Evolutionary conservation across 257 asterid species (phyloP).

Genomic region (Solanum peruvianum): DNA sequence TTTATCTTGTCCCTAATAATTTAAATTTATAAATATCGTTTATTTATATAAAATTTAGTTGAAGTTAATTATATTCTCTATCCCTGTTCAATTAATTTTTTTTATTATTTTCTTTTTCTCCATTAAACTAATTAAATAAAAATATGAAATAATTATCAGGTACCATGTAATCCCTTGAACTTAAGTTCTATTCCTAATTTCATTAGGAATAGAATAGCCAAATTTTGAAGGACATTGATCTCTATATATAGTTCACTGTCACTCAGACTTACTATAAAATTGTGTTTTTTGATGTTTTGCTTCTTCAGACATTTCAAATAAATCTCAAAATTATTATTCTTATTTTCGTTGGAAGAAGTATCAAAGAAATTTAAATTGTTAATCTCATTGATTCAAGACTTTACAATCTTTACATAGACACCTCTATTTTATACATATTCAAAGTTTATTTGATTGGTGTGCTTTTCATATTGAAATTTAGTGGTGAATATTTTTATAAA

Average conservation of each 20-base stretch:
- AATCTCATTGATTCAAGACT: neutral
- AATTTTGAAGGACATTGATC: neutral
- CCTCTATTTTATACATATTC: neutral
- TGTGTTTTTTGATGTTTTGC: no score
- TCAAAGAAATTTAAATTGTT: neutral
- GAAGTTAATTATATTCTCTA: neutral
- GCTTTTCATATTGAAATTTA: neutral
- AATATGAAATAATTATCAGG: neutral
- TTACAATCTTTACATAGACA: neutral
- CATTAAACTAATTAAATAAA: neutral
- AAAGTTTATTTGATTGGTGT: neutral
- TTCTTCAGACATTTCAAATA: neutral
- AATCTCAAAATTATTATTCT: neutral
- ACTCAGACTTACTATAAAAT: neutral
- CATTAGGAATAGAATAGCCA: neutral
- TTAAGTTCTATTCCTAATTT: neutral
- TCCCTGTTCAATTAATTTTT: neutral
- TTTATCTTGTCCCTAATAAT: neutral
- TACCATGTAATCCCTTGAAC: neutral
- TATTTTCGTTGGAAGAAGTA: neutral
- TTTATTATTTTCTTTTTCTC: neutral
- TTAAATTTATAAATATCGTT: no score
- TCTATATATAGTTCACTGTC: neutral
- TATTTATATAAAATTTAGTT: no score
- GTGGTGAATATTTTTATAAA: neutral